Conservation (phyloP, 192 early-diverging fungal genomes). For the Backusella psychrophila region DNA sequence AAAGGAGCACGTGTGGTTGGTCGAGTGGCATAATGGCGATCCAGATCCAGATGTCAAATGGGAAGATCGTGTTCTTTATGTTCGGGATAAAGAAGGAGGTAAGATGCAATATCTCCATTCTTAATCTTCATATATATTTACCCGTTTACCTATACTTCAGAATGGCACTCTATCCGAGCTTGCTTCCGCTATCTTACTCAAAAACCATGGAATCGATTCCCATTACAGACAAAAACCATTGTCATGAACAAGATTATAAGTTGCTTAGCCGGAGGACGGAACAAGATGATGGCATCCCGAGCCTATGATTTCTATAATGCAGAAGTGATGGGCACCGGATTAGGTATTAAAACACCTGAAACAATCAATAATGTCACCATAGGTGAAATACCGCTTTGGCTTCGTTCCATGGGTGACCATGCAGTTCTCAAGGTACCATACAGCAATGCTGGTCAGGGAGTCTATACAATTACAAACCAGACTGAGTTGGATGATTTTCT, state of each 20-base stretch:
- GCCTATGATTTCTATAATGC: conserved; percentile 87
- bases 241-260: conserved; percentile 82
- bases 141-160: conserved; percentile 26
- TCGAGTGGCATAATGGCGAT: conserved; percentile 71
- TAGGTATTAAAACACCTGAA: conserved; percentile 73
- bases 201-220: conserved; percentile 86
- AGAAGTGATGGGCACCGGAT: conserved; percentile 68
- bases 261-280: conserved; percentile 84
- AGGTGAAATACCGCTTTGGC: conserved; percentile 78
- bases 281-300: conserved; percentile 88
- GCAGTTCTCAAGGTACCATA: conserved; percentile 86
- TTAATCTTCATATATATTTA: background rate
- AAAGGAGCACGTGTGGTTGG: conserved; percentile 76
- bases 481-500: conserved; percentile 74
- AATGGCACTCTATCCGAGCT: conserved; percentile 82
- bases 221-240: conserved; percentile 70
- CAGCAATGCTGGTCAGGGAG: conserved; percentile 84
- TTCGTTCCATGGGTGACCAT: conserved; percentile 84
- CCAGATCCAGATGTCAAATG: conserved; percentile 74
- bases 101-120: background rate
- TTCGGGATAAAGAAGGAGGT: conserved; percentile 63
- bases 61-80: conserved; percentile 69
- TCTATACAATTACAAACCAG: conserved; percentile 85
- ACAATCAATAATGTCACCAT: conserved; percentile 84
- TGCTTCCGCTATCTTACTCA: conserved; percentile 89